Percentiles rank a stretch among this genome's conserved stretches.
Evolutionary conservation across 1,284 basidiomycete species (phyloP).

Genomic region (Rhodotorula sp.): DNA sequence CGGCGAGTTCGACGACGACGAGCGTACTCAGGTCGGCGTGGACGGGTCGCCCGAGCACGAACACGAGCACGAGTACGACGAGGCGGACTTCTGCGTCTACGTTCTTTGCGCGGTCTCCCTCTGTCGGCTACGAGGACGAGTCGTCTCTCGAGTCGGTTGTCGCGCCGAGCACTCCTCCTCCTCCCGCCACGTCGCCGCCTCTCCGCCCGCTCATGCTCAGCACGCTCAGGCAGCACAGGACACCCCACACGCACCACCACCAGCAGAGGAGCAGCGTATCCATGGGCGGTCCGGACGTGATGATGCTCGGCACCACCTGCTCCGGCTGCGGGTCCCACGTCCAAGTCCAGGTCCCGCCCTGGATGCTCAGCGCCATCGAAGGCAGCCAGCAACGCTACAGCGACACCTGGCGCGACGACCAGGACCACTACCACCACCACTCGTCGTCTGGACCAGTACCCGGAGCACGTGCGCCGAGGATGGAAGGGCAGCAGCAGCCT

Average conservation of each 20-base stretch:
- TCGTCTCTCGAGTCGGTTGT: not conserved
- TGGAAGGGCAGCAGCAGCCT: not conserved
- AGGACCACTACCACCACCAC: not conserved
- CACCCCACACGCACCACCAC: not conserved
- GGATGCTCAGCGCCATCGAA: conserved; percentile 11
- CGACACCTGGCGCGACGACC: not conserved
- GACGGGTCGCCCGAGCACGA: not conserved
- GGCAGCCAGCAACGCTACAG: not conserved
- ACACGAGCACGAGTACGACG: not conserved
- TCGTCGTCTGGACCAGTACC: not conserved
- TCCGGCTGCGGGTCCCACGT: not conserved
- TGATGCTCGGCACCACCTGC: conserved; percentile 3
- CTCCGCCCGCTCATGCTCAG: conserved; percentile 1
- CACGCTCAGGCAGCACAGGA: not conserved
- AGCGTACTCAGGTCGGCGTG: not conserved
- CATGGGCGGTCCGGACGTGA: not conserved
- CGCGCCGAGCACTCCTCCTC: not conserved
- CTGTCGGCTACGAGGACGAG: no score
- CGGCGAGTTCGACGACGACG: not conserved
- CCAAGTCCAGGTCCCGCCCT: conserved; percentile 4
- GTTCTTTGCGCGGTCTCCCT: no score
- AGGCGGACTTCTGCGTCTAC: no score
- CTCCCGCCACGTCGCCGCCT: not conserved
- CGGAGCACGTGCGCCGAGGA: not conserved
- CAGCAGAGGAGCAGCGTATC: not conserved